These are phyloP conservation scores for Epichloe amarillans DNA, from an alignment of 2,329 filamentous ascomycete species.

Conservation along the genomic window DNA sequence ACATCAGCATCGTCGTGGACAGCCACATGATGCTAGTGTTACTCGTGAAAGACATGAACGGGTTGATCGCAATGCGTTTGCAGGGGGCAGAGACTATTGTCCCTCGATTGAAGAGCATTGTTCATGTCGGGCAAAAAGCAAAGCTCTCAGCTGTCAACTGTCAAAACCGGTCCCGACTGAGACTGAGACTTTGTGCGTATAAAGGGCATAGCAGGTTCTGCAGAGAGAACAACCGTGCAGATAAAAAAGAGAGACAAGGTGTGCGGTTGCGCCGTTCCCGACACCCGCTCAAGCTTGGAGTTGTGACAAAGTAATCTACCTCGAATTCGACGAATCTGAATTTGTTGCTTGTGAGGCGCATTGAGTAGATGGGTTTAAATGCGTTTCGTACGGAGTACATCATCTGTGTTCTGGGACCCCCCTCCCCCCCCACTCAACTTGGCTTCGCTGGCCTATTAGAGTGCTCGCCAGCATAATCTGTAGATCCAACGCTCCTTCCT, in stretches of 20 bases:
- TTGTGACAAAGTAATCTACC: no score
- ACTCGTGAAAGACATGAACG: neutral
- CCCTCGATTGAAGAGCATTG: neutral
- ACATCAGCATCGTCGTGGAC: slow-evolving; percentile 2
- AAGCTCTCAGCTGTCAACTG: neutral
- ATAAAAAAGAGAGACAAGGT: neutral
- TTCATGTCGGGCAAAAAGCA: neutral
- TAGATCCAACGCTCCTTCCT: slow-evolving; percentile 1
- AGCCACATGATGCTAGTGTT: slow-evolving; percentile 2
- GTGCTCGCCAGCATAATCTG: no score
- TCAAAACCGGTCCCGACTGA: neutral
- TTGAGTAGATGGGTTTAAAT: neutral
- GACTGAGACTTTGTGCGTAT: neutral
- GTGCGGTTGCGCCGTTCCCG: no score
- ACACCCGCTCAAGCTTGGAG: neutral
- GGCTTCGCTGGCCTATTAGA: no score
- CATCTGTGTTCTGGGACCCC: no score
- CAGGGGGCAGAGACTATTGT: neutral
- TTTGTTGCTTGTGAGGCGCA: neutral
- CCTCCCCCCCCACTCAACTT: no score
- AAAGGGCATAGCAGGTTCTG: neutral
- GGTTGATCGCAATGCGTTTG: neutral
- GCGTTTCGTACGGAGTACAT: no score
- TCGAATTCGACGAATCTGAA: neutral
- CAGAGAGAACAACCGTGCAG: neutral